Base-by-base conservation (phyloP, 345 rosid genomes). In the Excoecaria cochinchinensis region DNA sequence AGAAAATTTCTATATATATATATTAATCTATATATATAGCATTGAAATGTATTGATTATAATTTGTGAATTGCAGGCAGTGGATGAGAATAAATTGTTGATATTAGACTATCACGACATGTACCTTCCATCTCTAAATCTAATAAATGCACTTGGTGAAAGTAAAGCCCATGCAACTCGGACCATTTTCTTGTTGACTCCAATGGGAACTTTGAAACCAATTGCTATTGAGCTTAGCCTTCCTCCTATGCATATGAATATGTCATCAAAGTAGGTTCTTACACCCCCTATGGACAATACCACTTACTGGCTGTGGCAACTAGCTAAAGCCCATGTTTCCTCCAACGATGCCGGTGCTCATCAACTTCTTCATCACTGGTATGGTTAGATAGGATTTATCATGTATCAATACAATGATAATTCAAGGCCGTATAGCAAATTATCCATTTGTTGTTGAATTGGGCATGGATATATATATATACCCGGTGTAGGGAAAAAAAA, bases 261-360 rank as follows among this genome's bases (percentile, higher is more conserved):
- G 2, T 83, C 77, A 14, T 79, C 91, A 38, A 95, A 87, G 81
- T 93, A 89, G 0, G 99, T 95, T 44, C 79, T 93, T 3, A 88
- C 97, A 11, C 92, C 99, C 46, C 88, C 98, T 0, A 78, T 80
- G 0, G 95, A 91, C n/a, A 94, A 96, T 11, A 93, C 99, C 31
- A 53, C 84, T 48, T 85, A 82, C 52, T 95, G 99, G 99, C 77
- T 86, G 15, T 95, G 99, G 99, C 94, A 90, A 71, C 89, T 95
- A 3, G 98, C 98, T 31, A 93, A 91, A 74, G 93, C 98, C 70
- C 98, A 93, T 56, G 99, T 95, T 48, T 88, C 92, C 78, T 86
- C 98, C 64, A 95, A 93, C 8, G 96, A 90, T 64, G 92, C 96
- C 15, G 98, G 97, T 3, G 93, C 87, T 44, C 99, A 95, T 89